Evolutionary conservation across 208 protist genomes (phyloP), one percentile per base, ranked within the genome.

Genomic region (Crithidia sp.): DNA sequence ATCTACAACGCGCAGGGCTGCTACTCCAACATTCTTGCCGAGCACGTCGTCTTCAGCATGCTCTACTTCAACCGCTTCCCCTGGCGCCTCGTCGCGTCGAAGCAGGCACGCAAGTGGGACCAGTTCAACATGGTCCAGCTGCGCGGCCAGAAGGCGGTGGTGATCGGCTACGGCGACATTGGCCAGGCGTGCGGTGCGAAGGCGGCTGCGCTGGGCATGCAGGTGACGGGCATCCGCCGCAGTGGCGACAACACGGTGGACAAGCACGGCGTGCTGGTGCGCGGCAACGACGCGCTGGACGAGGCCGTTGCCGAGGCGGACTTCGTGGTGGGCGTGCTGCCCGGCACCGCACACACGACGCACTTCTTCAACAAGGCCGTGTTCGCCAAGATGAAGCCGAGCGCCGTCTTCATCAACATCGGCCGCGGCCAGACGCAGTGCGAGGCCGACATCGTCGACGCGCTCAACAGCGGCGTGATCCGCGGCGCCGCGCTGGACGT

Each of bases 111-210:
- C 75, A 87, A 89, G 78, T 96, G 88, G 88, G 86, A 94, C 41
- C 73, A 64, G 8, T 96, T 89, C 83, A 76, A 77, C 74, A 86
- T 87, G 69, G 69, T 67, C 17, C 77, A 87, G 54, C 63, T 93
- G 40, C 66, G 71, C 10, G 71, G 83, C 4, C 65, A 91, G 82
- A 95, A 83, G 70, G 62, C 92, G 13, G 89, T 83, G 17, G 85
- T 96, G 56, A 73, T 95, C 70, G 92, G 92, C 64, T 96, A 95
- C 81, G 90, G 92, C 64, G 75, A 85, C 66, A 95, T 97, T 71
- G 90, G 88, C 13, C 74, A 85, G 65, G 76, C 79, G 36, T 86
- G 76, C 17, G 89, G 77, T 36, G 68, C 81, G 67, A 70, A 80
- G 19, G 75, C 79, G 10, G 76, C 53, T 2, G 71, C 67, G 10